Conservation (phyloP, 352 stramenopile genomes). For the Phytophthora vignae region DNA sequence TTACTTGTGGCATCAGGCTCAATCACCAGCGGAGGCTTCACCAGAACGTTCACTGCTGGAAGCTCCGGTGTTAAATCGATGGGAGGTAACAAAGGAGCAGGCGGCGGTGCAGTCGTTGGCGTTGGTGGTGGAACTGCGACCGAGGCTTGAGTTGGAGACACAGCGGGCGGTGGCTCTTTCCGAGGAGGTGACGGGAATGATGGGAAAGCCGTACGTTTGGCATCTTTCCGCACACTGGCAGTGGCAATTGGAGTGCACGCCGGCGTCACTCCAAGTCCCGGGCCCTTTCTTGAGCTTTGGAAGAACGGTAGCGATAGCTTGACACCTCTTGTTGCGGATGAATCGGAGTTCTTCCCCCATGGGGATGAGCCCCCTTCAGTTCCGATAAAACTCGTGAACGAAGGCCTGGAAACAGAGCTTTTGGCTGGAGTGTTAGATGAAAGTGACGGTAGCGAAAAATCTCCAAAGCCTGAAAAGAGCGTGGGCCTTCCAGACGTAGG, state of each 20-base stretch:
- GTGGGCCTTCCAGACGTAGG: constrained; percentile 21
- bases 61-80: constrained; percentile 21
- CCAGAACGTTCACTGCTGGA: constrained; percentile 15
- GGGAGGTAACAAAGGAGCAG: constrained; percentile 35
- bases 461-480: constrained; percentile 38
- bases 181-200: constrained; percentile 40
- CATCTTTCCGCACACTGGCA: constrained; percentile 75
- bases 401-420: constrained; percentile 34
- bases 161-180: constrained; percentile 10
- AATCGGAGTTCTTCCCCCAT: constrained; percentile 22
- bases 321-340: constrained; percentile 14
- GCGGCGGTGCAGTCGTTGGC: not conserved
- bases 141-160: not conserved
- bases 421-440: constrained; percentile 28
- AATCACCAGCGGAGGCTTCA: constrained; percentile 21
- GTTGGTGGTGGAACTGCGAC: not conserved
- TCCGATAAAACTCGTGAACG: constrained; percentile 35
- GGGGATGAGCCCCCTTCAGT: constrained; percentile 17
- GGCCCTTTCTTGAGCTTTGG: constrained; percentile 71
- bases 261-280: constrained; percentile 61
- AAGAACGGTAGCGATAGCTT: constrained; percentile 77
- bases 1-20: constrained; percentile 8
- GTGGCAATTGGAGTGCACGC: constrained; percentile 75
- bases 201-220: constrained; percentile 67
- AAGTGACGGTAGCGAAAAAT: constrained; percentile 40